Base-by-base conservation (phyloP, 1,284 basidiomycete genomes). In the Trichosporon inkin region DNA sequence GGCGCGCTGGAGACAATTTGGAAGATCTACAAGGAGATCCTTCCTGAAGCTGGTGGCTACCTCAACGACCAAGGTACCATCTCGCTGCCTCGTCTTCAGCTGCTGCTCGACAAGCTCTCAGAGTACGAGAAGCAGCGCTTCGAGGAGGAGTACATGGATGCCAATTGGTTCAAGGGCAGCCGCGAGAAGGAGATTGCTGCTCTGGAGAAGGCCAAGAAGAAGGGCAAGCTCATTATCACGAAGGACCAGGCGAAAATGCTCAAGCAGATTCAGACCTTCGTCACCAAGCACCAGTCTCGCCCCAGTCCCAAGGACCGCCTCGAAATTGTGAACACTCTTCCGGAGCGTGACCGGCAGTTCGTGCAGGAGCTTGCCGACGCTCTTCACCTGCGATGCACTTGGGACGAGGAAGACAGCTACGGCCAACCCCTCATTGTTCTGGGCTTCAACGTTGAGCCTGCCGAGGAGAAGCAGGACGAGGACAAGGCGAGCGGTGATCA, bases 1-100 rank as follows among this genome's bases (percentile, higher is more conserved):
- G 96, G 97, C 70, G 95, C 92, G 4, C 78, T 99, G 67, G 92
- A 96, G 78, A 84, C 84, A 63, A 81, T 99, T 62, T 99, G 97
- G 77, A 88, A 90, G 17, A 90, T 97, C 52, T 99, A 99, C 80
- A 97, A 96, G 83, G 87, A 86, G 73, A 85, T 94, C 17, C 77
- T 99, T 19, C 93, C 93, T 7, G 82, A 28, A 2, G 49, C 65
- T 88, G 94, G 89, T 60, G 96, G 95, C 0, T 99, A 98, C 76
- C 80, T 99, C 60, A 98, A 99, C 71, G 92, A 98, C 75, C 83
- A 82, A 62, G 96, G 96, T 19, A 83, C 81, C 2, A 92, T 99
- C 71, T 86, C 89, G 64, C 85, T 87, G 62, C 82, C 84, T 64
- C 82, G 95, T 22, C 80, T 99, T 54, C 92, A 97, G 77, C 80